Percentiles rank a stretch among this genome's conserved stretches.
Evolutionary conservation across 2,329 filamentous ascomycete species (phyloP).

Genomic region (Ascochyta viciae-villosae): DNA sequence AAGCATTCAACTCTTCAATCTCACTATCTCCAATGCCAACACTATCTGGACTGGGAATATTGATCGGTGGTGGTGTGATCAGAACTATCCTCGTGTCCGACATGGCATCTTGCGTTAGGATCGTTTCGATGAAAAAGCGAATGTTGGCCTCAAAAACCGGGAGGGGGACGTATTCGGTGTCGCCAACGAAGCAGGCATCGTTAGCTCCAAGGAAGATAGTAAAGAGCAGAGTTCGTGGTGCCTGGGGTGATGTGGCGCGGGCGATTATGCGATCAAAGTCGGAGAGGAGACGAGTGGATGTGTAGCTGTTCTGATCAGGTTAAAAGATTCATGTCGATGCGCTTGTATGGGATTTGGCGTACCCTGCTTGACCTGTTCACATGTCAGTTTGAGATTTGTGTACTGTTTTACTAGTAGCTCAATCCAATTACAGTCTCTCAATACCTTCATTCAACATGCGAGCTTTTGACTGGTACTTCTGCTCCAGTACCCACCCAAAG

Average conservation of each 20-base stretch:
- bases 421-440: neutral
- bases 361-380: conserved; percentile 34
- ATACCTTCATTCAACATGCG: conserved; percentile 42
- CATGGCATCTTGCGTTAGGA: conserved; percentile 41
- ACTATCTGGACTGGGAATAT: conserved; percentile 24
- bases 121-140: conserved; percentile 44
- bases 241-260: conserved; percentile 23
- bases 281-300: conserved; percentile 30
- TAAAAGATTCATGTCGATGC: neutral
- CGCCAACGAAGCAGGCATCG: conserved; percentile 44
- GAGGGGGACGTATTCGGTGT: conserved; percentile 41
- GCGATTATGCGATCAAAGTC: conserved; percentile 37
- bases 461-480: conserved; percentile 36
- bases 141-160: conserved; percentile 45
- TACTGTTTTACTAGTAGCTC: neutral
- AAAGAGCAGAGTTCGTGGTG: conserved; percentile 45
- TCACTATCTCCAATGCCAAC: conserved; percentile 1
- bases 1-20: conserved; percentile 8
- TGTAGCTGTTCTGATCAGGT: conserved; percentile 33
- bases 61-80: conserved; percentile 50
- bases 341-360: neutral
- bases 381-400: neutral
- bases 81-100: conserved; percentile 46
- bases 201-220: conserved; percentile 52
- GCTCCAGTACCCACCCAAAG: conserved; percentile 39